These are phyloP conservation scores for Trametes cubensis DNA, from an alignment of 768 basidiomycete species.

Conservation along the genomic window DNA sequence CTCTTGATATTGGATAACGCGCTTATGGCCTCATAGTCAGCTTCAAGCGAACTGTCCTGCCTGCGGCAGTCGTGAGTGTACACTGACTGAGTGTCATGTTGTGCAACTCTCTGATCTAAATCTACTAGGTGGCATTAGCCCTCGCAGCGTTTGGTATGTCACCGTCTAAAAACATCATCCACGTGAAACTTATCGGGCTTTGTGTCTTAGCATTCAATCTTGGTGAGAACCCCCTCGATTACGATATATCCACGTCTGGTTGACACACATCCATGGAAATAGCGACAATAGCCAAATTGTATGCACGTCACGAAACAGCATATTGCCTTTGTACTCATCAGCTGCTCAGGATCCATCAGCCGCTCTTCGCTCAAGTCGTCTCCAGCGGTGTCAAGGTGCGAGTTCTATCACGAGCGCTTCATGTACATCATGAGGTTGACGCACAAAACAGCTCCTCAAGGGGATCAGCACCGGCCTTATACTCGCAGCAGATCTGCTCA, in stretches of 20 bases:
- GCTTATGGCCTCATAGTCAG: background rate
- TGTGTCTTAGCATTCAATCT: background rate
- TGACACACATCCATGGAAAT: background rate
- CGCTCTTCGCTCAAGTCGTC: constrained; percentile 21
- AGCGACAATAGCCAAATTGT: constrained; percentile 11
- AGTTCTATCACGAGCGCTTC: background rate
- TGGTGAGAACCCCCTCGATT: background rate
- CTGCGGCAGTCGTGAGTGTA: constrained; percentile 16
- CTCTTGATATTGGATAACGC: background rate
- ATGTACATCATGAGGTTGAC: background rate
- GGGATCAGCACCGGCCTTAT: constrained; percentile 22
- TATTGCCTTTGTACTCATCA: background rate
- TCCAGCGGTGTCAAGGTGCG: constrained; percentile 14
- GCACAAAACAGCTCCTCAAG: constrained; percentile 11
- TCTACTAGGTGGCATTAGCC: background rate
- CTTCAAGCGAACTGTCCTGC: background rate
- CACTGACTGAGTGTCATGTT: background rate
- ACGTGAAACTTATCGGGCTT: too few relatives aligned
- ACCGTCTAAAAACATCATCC: too few relatives aligned
- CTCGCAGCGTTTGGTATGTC: constrained; percentile 8
- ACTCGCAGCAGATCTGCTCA: constrained; percentile 20
- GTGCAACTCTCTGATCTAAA: background rate
- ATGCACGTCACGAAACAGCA: background rate
- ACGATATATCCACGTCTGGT: too few relatives aligned
- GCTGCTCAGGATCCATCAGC: constrained; percentile 11